Evolutionary conservation across 2,329 filamentous ascomycete species (phyloP), one percentile per base, ranked within the genome.

Genomic region (Rhinocladiella similis): DNA sequence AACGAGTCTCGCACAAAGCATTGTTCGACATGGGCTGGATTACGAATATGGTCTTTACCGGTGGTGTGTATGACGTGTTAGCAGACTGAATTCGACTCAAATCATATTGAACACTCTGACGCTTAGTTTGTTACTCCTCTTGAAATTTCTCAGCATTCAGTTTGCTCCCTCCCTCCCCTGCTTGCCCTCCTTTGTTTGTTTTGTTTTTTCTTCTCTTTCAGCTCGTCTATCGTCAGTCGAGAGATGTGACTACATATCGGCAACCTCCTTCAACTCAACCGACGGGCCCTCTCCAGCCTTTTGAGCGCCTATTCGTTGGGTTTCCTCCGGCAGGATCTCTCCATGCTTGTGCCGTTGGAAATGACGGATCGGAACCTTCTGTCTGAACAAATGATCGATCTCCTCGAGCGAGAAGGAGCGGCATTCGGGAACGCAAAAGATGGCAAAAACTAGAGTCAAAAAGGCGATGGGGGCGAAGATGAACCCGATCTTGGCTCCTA

Each of bases 401-500:
- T 47, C 59, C 20, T 61, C 58, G 19, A 50, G 53, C 19, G 48
- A 58, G 43, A 51, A 59, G 27, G 14, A 36, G 46, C 53, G 61
- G 18, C 47, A 62, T 51, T 54, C 60, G 50, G 52, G 62, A 13
- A 56, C 33, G 33, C 58, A 55, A 36, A 66, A 50, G 19, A 63
- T 39, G 27, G 62, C 39, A 19, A 57, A 57, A 16, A 57, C 19
- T 3, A 54, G 36, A 6, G 55, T 54, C 9, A 57, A 22, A 19
- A 67, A 53, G 7, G 67, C 63, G 20, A 69, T 59, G 18, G 64
- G 54, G 2, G 69, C 71, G 42, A 69, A 73, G 48, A 74, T 69
- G 49, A 73, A 73, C 12, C 70, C 72, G 2, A 73, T 68, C 52
- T 72, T 73, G 7, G 68, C 64, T 1, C 69, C 67, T 7, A 75